A percentile compares a stretch with the other conserved stretches of the same genome.
These are phyloP conservation scores for Phytophthora aleatoria DNA, from an alignment of 352 stramenopile species.

Conservation along the genomic window DNA sequence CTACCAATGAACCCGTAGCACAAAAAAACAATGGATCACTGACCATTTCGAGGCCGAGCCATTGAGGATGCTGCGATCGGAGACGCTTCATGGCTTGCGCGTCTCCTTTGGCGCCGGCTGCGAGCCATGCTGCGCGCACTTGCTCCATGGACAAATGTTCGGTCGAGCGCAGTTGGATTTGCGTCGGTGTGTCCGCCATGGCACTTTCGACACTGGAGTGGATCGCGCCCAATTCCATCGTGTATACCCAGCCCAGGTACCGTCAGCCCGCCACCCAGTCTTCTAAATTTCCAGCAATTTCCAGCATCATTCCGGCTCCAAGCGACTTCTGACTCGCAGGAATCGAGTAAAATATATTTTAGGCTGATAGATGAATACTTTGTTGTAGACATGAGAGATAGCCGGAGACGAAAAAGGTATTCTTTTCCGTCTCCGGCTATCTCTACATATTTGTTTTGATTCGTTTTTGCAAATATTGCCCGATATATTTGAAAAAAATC, in stretches of 20 bases:
- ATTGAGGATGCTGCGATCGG: slow-evolving; percentile 18
- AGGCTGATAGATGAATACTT: no score
- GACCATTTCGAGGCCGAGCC: slow-evolving; percentile 22
- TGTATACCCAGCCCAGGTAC: background rate
- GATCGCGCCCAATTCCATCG: background rate
- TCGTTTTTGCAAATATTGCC: no score
- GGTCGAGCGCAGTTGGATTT: background rate
- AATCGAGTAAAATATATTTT: background rate
- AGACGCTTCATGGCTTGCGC: slow-evolving; percentile 18
- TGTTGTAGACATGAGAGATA: no score
- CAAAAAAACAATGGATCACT: background rate
- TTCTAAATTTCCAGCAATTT: slow-evolving; percentile 2
- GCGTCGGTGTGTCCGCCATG: background rate
- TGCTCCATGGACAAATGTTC: slow-evolving; percentile 11
- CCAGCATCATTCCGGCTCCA: background rate
- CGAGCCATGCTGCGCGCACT: slow-evolving; percentile 21
- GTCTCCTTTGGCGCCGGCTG: slow-evolving; percentile 16
- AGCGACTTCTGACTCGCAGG: background rate
- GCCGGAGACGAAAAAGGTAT: no score
- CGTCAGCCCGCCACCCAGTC: background rate
- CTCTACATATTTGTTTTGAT: no score
- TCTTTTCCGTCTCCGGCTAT: no score
- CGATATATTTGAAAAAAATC: no score
- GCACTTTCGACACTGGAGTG: background rate
- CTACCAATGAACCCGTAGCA: background rate